A percentile compares a stretch with the other conserved stretches of the same genome.
Evolutionary conservation across 257 asterid genomes (phyloP).

Genomic region (Solanum medicagineum): DNA sequence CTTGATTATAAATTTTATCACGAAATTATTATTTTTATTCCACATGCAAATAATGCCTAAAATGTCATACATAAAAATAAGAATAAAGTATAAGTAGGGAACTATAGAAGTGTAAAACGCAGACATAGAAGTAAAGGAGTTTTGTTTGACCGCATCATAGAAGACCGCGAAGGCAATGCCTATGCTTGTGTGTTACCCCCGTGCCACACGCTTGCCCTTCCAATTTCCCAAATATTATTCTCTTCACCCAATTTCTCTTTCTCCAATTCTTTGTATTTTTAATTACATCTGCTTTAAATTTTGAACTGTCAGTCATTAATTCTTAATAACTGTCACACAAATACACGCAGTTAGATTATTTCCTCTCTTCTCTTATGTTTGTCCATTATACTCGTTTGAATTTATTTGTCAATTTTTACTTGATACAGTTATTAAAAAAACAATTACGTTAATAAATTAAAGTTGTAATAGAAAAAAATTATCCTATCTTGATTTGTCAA

Average conservation of each 20-base stretch:
- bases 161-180: constrained; percentile 21
- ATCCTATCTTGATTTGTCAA: too few relatives aligned
- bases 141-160: constrained; percentile 37
- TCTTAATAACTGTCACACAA: not conserved
- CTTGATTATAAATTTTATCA: too few relatives aligned
- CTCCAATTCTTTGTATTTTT: not conserved
- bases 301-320: not conserved
- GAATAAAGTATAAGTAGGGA: not conserved
- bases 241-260: constrained; percentile 15
- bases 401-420: too few relatives aligned
- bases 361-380: too few relatives aligned
- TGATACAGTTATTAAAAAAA: too few relatives aligned
- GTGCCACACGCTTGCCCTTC: not conserved
- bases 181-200: not conserved
- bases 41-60: too few relatives aligned
- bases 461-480: too few relatives aligned
- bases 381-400: too few relatives aligned
- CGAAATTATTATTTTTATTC: too few relatives aligned
- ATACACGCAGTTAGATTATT: not conserved
- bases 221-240: constrained; percentile 29
- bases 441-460: too few relatives aligned
- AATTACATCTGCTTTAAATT: not conserved
- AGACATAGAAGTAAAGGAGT: not conserved
- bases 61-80: too few relatives aligned
- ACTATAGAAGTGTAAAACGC: not conserved